A percentile compares a stretch with the other conserved stretches of the same genome.
phyloP scores from a whole-genome alignment of 129 eudicot genomes.

The Saposhnikovia divaricata region DNA sequence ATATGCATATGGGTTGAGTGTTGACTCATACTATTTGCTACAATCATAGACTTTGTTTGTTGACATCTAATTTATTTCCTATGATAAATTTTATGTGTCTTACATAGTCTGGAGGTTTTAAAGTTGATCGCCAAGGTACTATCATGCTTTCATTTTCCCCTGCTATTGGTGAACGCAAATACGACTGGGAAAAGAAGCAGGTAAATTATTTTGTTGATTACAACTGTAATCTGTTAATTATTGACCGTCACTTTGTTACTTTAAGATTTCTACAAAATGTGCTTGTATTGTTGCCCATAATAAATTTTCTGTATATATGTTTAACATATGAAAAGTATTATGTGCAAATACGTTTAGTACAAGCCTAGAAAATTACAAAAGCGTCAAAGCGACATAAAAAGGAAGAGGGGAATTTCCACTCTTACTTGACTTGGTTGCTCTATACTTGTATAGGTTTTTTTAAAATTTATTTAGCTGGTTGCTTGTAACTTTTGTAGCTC shows the following conservation, averaged over 20 bases:
- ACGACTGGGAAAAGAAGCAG: constrained; percentile 85
- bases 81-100: not conserved
- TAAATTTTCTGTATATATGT: not conserved
- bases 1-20: not conserved
- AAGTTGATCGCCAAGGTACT: constrained; percentile 58
- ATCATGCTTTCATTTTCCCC: constrained; percentile 71
- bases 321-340: not conserved
- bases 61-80: not conserved
- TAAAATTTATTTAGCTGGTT: constrained; percentile 4
- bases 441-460: not conserved
- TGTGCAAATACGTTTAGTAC: not conserved
- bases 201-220: constrained; percentile 20
- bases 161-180: constrained; percentile 87
- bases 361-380: not conserved
- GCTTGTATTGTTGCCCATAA: not conserved
- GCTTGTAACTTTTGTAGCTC: constrained; percentile 30
- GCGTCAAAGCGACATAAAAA: not conserved
- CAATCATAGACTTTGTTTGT: not conserved
- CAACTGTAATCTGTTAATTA: not conserved
- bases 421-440: too few species aligned
- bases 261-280: not conserved
- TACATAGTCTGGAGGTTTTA: constrained; percentile 60
- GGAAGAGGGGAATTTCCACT: not conserved
- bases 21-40: not conserved
- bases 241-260: not conserved